Percentiles rank a stretch among this genome's conserved stretches.
phyloP scores from a whole-genome alignment of 345 rosid genomes.

The Adansonia digitata region DNA sequence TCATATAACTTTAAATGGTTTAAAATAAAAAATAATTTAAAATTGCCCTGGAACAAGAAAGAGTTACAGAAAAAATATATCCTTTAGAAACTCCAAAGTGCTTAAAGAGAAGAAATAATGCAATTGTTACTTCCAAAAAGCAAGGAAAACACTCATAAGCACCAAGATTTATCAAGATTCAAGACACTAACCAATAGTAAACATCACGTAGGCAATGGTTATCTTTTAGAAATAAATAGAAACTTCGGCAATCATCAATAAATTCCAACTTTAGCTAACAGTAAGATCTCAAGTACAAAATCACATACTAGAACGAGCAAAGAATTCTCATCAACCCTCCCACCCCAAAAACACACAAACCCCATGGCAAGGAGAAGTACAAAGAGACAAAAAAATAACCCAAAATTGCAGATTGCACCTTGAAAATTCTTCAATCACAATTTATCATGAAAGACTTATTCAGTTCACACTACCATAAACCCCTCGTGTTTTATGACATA shows the following conservation, averaged over 20 bases:
- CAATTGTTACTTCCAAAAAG: neutral
- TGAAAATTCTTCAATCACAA: neutral
- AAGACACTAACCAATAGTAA: neutral
- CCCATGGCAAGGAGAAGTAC: neutral
- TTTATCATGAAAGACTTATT: neutral
- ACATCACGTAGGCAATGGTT: neutral
- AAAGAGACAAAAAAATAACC: neutral
- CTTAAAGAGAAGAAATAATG: neutral
- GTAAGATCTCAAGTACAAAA: conserved; percentile 7
- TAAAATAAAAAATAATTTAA: neutral
- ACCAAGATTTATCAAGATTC: neutral
- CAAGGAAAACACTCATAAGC: neutral
- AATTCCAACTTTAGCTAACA: neutral
- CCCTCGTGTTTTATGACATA: neutral
- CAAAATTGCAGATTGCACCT: neutral
- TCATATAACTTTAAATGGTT: neutral
- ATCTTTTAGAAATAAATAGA: neutral
- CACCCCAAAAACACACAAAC: neutral
- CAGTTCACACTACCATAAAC: neutral
- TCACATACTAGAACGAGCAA: neutral
- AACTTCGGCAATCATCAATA: neutral
- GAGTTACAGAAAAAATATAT: neutral
- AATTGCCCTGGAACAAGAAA: neutral
- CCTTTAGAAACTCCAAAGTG: neutral
- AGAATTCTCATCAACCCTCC: neutral